These are phyloP conservation scores for Pythium plurisporium DNA, from an alignment of 352 stramenopile species.

Conservation along the genomic window DNA sequence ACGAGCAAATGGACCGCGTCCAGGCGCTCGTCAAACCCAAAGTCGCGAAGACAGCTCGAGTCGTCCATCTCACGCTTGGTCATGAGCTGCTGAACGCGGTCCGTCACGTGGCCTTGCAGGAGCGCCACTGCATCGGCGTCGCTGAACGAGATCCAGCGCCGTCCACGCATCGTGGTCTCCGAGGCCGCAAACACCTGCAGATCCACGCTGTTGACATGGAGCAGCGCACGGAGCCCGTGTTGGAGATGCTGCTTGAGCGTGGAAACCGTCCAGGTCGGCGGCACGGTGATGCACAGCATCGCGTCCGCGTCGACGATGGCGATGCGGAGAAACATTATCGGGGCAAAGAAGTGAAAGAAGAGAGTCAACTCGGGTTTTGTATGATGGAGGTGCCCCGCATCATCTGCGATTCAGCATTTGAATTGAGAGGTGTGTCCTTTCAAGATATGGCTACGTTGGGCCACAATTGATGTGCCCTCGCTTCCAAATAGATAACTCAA, in stretches of 20 bases:
- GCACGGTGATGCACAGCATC: background rate
- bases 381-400: background rate
- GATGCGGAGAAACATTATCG: background rate
- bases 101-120: background rate
- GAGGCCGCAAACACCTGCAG: background rate
- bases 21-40: background rate
- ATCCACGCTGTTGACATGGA: background rate
- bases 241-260: conserved; percentile 5
- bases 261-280: background rate
- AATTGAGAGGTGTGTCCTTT: background rate
- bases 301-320: background rate
- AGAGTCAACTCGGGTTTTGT: background rate
- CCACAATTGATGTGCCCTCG: too few relatives aligned
- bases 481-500: too few relatives aligned
- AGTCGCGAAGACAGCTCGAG: background rate
- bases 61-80: background rate
- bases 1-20: background rate
- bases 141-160: background rate
- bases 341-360: background rate
- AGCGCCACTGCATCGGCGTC: background rate
- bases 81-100: background rate
- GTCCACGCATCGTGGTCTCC: background rate
- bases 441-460: conserved; percentile 5
- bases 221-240: background rate
- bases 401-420: conserved; percentile 4